Percentiles rank a stretch among this genome's conserved stretches.
These are phyloP conservation scores for Eucalyptus cloeziana DNA, from an alignment of 345 rosid species.

Conservation along the genomic window DNA sequence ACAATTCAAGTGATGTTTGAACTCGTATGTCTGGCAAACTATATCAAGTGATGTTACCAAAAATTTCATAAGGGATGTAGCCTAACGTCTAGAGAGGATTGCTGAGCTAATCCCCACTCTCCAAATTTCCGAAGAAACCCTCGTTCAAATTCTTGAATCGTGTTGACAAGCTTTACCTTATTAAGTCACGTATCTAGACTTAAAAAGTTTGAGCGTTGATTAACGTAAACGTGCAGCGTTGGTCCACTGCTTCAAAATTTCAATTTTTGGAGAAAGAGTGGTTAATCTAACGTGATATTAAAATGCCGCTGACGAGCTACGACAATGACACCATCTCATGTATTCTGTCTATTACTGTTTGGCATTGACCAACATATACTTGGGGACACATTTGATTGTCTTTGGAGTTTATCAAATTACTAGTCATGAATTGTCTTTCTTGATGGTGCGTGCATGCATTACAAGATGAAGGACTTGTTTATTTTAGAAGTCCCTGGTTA, in stretches of 20 bases:
- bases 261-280: neutral
- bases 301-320: neutral
- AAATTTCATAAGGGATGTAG: neutral
- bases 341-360: neutral
- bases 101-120: neutral
- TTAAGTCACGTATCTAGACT: neutral
- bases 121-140: neutral
- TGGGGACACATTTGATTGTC: neutral
- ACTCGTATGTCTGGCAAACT: neutral
- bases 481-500: neutral
- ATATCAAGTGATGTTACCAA: neutral
- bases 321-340: neutral
- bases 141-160: neutral
- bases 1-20: neutral
- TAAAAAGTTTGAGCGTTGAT: neutral
- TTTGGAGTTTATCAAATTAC: neutral
- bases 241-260: neutral
- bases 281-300: neutral
- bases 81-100: neutral
- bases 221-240: neutral
- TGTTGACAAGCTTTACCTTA: neutral
- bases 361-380: neutral
- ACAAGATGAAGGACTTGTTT: neutral
- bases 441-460: neutral
- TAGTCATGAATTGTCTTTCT: neutral